A percentile compares a stretch with the other conserved stretches of the same genome.
Conservation (phyloP, 176 grass and related monocot genomes). For the Phragmites australis region DNA sequence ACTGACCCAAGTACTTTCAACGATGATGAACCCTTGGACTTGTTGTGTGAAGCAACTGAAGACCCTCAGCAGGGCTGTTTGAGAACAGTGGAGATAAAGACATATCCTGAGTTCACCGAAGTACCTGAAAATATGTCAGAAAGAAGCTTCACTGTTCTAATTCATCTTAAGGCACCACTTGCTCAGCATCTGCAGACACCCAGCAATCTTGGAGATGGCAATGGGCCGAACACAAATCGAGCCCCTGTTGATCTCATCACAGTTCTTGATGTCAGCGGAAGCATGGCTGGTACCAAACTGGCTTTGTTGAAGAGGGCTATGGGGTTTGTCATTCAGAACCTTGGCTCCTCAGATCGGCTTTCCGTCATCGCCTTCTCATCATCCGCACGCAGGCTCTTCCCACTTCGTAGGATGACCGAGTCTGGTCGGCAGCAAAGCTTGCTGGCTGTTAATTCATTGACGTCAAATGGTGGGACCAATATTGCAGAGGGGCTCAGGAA, state of each 20-base stretch:
- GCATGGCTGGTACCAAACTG: conserved; percentile 93
- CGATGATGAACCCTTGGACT: conserved; percentile 79
- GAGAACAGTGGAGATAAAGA: conserved; percentile 75
- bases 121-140: conserved; percentile 62
- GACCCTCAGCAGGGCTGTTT: conserved; percentile 34
- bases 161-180: conserved; percentile 83
- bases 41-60: conserved; percentile 30
- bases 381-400: conserved; percentile 76
- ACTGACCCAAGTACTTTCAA: conserved; percentile 64
- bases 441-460: conserved; percentile 78
- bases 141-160: conserved; percentile 72
- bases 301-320: conserved; percentile 91
- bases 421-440: conserved; percentile 69
- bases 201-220: conserved; percentile 26
- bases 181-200: conserved; percentile 34
- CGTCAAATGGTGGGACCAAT: conserved; percentile 80
- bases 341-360: conserved; percentile 76
- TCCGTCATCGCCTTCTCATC: conserved; percentile 93
- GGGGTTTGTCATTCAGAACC: conserved; percentile 97
- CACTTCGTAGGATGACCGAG: conserved; percentile 78
- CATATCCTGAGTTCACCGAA: conserved; percentile 77
- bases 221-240: conserved; percentile 33
- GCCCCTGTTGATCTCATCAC: conserved; percentile 89
- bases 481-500: conserved; percentile 89
- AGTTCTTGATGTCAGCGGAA: conserved; percentile 95